A percentile compares a stretch with the other conserved stretches of the same genome.
Conservation (phyloP, 2,329 filamentous ascomycete genomes). For the Fusarium sp. region DNA sequence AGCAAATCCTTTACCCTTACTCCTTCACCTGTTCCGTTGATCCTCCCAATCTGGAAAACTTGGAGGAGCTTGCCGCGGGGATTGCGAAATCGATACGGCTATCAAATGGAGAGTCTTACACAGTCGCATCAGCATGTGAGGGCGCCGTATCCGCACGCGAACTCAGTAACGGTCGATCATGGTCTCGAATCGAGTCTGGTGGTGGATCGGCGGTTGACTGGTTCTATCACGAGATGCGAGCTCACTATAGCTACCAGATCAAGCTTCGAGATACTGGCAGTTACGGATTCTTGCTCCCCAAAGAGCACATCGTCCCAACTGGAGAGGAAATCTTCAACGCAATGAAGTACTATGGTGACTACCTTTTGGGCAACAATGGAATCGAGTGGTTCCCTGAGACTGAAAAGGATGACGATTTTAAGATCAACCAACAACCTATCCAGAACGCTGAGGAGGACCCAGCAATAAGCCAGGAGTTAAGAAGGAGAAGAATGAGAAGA, state of each 20-base stretch:
- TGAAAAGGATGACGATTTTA: conserved; percentile 40
- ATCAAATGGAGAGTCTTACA: conserved; percentile 80
- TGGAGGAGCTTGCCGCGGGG: conserved; percentile 89
- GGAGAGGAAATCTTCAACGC: conserved; percentile 89
- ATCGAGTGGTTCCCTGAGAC: conserved; percentile 61
- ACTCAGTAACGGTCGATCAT: conserved; percentile 38
- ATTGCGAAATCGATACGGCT: conserved; percentile 89
- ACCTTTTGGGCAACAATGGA: conserved; percentile 77
- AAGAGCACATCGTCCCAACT: conserved; percentile 86
- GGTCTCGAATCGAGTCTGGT: conserved; percentile 73
- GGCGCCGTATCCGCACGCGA: conserved; percentile 68
- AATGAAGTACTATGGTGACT: conserved; percentile 85
- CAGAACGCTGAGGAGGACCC: conserved; percentile 29
- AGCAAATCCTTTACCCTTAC: conserved; percentile 94
- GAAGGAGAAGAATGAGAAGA: conserved; percentile 46
- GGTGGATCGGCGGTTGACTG: conserved; percentile 93
- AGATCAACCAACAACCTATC: conserved; percentile 10
- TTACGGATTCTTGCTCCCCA: conserved; percentile 92
- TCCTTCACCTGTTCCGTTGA: conserved; percentile 82
- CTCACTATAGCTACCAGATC: conserved; percentile 90
- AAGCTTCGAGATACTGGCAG: conserved; percentile 93
- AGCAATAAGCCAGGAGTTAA: conserved; percentile 47
- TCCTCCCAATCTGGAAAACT: conserved; percentile 89
- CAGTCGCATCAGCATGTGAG: conserved; percentile 87
- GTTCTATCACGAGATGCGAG: conserved; percentile 89